Percentiles rank a stretch among this genome's conserved stretches.
Evolutionary conservation across 2,329 filamentous ascomycete species (phyloP).

Genomic region (Fusarium oxysporum): DNA sequence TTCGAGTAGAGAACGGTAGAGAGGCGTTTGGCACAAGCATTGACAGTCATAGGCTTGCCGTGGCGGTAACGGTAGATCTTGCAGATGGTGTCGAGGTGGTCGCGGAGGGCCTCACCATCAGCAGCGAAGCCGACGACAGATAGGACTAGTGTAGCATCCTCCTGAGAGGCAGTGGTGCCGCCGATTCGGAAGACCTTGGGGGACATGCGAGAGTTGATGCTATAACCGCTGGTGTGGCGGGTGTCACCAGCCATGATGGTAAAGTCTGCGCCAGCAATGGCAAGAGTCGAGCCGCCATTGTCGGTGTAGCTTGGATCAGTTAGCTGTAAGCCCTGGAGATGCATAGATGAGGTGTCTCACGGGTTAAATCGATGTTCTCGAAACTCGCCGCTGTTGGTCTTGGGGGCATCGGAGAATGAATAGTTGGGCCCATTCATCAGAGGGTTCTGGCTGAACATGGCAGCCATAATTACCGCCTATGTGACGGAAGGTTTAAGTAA

Average conservation of each 20-base stretch:
- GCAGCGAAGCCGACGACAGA: slow-evolving; percentile 97
- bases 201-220: slow-evolving; percentile 95
- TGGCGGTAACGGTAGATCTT: slow-evolving; percentile 99
- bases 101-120: slow-evolving; percentile 92
- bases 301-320: slow-evolving; percentile 82
- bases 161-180: slow-evolving; percentile 85
- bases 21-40: slow-evolving; percentile 93
- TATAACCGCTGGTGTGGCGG: slow-evolving; percentile 94
- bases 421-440: slow-evolving; percentile 77
- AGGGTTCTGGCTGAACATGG: slow-evolving; percentile 78
- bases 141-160: slow-evolving; percentile 86
- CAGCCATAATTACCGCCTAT: slow-evolving; percentile 61
- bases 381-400: slow-evolving; percentile 64
- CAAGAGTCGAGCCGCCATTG: slow-evolving; percentile 96
- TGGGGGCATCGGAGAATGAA: slow-evolving; percentile 72
- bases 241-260: slow-evolving; percentile 98
- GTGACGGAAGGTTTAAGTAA: not conserved
- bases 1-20: slow-evolving; percentile 97
- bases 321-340: not conserved
- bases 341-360: slow-evolving; percentile 63
- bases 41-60: slow-evolving; percentile 94
- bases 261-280: slow-evolving; percentile 94
- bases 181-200: slow-evolving; percentile 99
- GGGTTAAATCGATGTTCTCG: slow-evolving; percentile 91
- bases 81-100: slow-evolving; percentile 92